Evolutionary conservation across 2,329 filamentous ascomycete genomes (phyloP).

Genomic region (Botrytis paeoniae): DNA sequence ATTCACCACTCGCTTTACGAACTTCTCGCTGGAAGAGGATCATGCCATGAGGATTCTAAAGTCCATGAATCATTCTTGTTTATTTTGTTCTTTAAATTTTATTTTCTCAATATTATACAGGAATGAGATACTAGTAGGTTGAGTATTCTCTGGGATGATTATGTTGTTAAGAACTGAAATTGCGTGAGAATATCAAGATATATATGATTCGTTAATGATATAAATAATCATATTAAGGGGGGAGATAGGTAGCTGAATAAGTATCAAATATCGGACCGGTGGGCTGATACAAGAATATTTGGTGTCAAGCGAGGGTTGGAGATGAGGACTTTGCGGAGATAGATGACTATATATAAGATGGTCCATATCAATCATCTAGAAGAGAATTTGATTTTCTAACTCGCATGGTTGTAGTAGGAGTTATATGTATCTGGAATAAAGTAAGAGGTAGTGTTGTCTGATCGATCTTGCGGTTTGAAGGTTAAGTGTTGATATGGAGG

Average conservation of each 20-base stretch:
- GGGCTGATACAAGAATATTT: background rate
- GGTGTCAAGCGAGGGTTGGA: background rate
- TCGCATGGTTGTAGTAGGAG: rapidly evolving
- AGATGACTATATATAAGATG: background rate
- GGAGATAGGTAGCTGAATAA: rapidly evolving
- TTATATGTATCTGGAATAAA: background rate
- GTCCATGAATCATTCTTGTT: rapidly evolving
- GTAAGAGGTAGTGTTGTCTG: background rate
- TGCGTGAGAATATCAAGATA: background rate
- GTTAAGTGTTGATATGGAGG: background rate
- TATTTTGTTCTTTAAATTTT: background rate
- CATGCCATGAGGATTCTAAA: no score
- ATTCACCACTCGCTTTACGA: background rate
- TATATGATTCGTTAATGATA: background rate
- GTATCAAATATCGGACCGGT: background rate
- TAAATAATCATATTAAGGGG: rapidly evolving
- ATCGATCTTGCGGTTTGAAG: background rate
- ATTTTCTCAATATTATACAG: rapidly evolving
- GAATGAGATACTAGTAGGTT: background rate
- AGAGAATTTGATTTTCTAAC: background rate
- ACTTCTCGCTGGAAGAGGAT: no score
- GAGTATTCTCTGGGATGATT: background rate
- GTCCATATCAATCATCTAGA: background rate
- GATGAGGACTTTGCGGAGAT: background rate
- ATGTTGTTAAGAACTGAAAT: background rate